Evolutionary conservation across 2,329 filamentous ascomycete species (phyloP), one percentile per base, ranked within the genome.

Genomic region (Trichophyton benhamiae): DNA sequence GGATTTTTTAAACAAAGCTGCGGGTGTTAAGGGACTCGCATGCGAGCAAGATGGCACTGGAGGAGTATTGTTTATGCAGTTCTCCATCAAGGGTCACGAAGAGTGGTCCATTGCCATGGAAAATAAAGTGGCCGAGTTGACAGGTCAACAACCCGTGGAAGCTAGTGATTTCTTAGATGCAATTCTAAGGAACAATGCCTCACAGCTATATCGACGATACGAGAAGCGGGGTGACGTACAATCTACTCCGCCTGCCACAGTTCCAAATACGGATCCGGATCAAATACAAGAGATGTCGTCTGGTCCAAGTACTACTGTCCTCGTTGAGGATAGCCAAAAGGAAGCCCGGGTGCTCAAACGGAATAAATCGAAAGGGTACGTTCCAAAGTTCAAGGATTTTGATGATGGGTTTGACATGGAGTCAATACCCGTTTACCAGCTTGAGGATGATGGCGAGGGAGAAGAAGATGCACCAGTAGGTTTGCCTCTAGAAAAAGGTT

Each of bases 121-220:
- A 65, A 85, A 80, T 3, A 76, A 84, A 6, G 82, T 95, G 15
- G 88, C 91, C 1, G 72, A 86, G 20, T 79, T 83, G 53, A 80
- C 95, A 11, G 87, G 91, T 63, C 91, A 95, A 71, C 84, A 90
- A 3, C 85, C 91, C 1, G 86, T 96, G 60, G 85, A 92, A 67
- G 91, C 96, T 69, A 91, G 87, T 62, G 91, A 96, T 67, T 95
- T 99, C 64, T 79, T 99, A 1, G 90, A 96, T 72, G 88, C 88
- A 1, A 94, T 99, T 53, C 76, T 97, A 30, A 84, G 79, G n/a
- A 87, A 87, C 58, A 87, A 97, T 74, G 83, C 89, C 5, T 83
- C 82, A 63, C 80, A 82, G 49, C 78, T 97, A 20, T 85, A 88
- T 62, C 82, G 85, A 42, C 81, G 85, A 4, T 80, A 95, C 4